These are phyloP conservation scores for Aphanomyces cochlioides DNA, from an alignment of 352 stramenopile species.

Conservation along the genomic window DNA sequence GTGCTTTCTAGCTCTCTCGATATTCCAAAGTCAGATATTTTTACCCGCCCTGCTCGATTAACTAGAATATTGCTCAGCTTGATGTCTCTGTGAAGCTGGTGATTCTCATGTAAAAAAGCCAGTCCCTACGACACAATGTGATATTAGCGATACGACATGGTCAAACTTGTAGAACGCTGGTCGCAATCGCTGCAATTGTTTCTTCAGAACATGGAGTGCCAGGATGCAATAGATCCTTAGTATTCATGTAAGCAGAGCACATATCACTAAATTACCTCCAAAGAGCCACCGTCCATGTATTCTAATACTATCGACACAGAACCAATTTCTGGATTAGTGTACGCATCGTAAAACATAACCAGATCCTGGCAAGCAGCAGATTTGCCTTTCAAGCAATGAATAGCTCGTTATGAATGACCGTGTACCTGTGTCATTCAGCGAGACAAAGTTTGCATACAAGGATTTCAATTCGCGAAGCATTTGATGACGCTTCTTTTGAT, in stretches of 20 bases:
- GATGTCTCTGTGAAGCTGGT: constrained; percentile 92
- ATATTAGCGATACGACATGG: too few species aligned
- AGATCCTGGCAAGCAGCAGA: constrained; percentile 62
- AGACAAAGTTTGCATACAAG: constrained; percentile 75
- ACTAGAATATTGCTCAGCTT: constrained; percentile 95
- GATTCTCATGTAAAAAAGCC: constrained; percentile 82
- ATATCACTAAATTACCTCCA: constrained; percentile 47
- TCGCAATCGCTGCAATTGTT: constrained; percentile 76
- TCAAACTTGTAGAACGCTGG: constrained; percentile 53
- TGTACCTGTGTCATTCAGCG: constrained; percentile 45
- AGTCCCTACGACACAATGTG: constrained; percentile 41
- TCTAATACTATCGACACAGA: constrained; percentile 92
- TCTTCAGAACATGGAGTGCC: constrained; percentile 49
- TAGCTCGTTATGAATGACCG: background rate
- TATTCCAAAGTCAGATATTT: constrained; percentile 86
- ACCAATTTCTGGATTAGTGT: constrained; percentile 80
- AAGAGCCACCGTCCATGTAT: constrained; percentile 91
- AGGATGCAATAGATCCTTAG: constrained; percentile 25
- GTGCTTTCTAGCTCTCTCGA: constrained; percentile 76
- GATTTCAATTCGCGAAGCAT: constrained; percentile 86
- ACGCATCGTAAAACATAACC: constrained; percentile 91
- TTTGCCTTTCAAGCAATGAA: background rate
- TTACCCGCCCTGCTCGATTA: constrained; percentile 72
- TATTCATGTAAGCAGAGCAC: constrained; percentile 34
- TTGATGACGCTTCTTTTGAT: constrained; percentile 85